Conservation (phyloP, 352 stramenopile genomes). For the Pythium dissimile region DNA sequence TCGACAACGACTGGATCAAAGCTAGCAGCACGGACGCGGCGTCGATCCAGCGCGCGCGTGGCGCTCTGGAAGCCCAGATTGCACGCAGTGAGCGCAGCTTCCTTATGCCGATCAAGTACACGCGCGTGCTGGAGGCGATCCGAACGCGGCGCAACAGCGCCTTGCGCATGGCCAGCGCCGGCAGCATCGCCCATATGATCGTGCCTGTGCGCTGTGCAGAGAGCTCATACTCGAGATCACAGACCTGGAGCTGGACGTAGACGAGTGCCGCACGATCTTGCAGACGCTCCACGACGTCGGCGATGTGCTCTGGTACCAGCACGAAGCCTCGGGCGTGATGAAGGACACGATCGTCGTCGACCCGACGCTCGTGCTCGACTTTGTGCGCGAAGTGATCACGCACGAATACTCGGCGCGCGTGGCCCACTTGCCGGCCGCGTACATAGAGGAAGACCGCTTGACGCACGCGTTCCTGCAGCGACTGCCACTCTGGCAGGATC, state of each 20-base stretch:
- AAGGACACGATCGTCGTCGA: slow-evolving; percentile 3
- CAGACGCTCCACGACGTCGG: slow-evolving; percentile 13
- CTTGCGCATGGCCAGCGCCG: background rate
- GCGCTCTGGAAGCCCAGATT: background rate
- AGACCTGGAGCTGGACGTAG: background rate
- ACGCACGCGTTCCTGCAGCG: background rate
- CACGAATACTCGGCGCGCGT: slow-evolving; percentile 1
- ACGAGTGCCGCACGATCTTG: slow-evolving; percentile 1
- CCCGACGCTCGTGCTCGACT: slow-evolving; percentile 28
- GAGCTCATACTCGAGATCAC: background rate
- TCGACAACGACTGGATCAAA: background rate
- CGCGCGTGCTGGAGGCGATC: background rate
- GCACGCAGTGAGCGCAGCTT: slow-evolving; percentile 3
- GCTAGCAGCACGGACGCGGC: background rate
- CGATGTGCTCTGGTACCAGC: slow-evolving; percentile 21
- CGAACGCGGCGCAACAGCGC: background rate
- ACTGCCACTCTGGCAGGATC: slow-evolving; percentile 9
- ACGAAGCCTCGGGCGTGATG: background rate
- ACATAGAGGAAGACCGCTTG: slow-evolving; percentile 1
- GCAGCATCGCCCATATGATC: background rate
- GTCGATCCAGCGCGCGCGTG: background rate
- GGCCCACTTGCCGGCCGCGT: background rate
- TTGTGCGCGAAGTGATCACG: slow-evolving; percentile 18
- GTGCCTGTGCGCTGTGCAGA: background rate
- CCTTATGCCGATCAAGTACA: slow-evolving; percentile 6